Percentiles rank a stretch among this genome's conserved stretches.
phyloP scores from a whole-genome alignment of 805 yeast genomes.

The Huiozyma sinensis region DNA sequence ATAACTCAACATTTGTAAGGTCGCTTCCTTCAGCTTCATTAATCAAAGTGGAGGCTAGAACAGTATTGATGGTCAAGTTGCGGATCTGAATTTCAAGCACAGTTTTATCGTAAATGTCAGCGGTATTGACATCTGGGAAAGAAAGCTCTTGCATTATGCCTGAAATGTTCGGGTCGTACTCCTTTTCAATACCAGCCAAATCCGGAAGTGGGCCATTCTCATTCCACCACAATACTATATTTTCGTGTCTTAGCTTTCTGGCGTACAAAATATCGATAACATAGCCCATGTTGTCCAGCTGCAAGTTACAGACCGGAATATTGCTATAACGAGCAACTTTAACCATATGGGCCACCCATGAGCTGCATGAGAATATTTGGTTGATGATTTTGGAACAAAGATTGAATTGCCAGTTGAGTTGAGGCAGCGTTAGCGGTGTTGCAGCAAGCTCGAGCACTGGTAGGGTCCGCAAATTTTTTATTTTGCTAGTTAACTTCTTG shows the following conservation, averaged over 20 bases:
- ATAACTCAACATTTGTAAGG: conserved; percentile 40
- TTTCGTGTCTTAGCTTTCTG: conserved; percentile 51
- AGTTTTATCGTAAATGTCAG: conserved; percentile 72
- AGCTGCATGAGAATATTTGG: conserved; percentile 61
- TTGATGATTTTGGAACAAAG: conserved; percentile 55
- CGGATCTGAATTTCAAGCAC: conserved; percentile 68
- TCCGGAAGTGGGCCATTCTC: conserved; percentile 60
- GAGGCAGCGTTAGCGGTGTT: conserved; percentile 52
- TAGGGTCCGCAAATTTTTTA: conserved; percentile 41
- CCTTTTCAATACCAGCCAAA: conserved; percentile 71
- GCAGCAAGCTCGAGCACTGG: conserved; percentile 55
- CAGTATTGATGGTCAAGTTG: conserved; percentile 76
- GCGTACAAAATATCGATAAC: conserved; percentile 84
- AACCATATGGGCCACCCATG: conserved; percentile 59
- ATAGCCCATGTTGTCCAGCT: conserved; percentile 64
- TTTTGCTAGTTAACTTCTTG: conserved; percentile 34
- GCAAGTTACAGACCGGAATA: conserved; percentile 79
- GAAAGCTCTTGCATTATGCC: conserved; percentile 43
- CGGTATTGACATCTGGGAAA: conserved; percentile 61
- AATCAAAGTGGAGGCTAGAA: conserved; percentile 71
- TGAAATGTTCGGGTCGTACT: conserved; percentile 34
- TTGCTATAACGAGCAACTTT: conserved; percentile 60
- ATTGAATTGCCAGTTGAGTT: conserved; percentile 71
- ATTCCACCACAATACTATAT: conserved; percentile 91
- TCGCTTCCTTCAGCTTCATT: conserved; percentile 86